These are phyloP conservation scores for Paraconiothyrium brasiliense DNA, from an alignment of 2,329 filamentous ascomycete species.

Conservation along the genomic window DNA sequence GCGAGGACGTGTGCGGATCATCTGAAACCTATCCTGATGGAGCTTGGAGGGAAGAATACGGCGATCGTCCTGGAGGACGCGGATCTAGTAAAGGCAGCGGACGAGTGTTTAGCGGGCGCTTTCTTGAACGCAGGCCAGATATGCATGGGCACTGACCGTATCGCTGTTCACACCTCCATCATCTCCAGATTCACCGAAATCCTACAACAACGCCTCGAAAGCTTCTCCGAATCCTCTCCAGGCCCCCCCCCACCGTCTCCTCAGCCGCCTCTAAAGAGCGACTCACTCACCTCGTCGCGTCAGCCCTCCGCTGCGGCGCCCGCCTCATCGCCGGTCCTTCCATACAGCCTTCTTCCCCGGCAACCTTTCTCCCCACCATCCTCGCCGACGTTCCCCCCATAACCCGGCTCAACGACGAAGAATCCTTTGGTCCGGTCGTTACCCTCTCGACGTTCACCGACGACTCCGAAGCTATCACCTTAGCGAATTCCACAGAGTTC, in stretches of 20 bases:
- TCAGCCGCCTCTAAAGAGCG: conserved; percentile 19
- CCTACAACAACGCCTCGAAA: conserved; percentile 25
- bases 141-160: conserved; percentile 66
- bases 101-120: conserved; percentile 88
- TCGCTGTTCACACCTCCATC: conserved; percentile 39
- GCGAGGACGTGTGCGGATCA: conserved; percentile 21
- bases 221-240: conserved; percentile 8
- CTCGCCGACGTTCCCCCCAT: conserved; percentile 16
- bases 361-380: conserved; percentile 25
- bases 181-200: conserved; percentile 22
- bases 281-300: conserved; percentile 12
- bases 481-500: conserved; percentile 24
- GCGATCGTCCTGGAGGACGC: conserved; percentile 81
- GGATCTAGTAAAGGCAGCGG: conserved; percentile 75
- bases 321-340: conserved; percentile 15
- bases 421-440: conserved; percentile 27
- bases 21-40: conserved; percentile 66
- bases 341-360: conserved; percentile 2
- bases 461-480: conserved; percentile 25
- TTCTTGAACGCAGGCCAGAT: conserved; percentile 74
- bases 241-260: conserved; percentile 19
- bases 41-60: conserved; percentile 84
- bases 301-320: conserved; percentile 17
- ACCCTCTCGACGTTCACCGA: conserved; percentile 16
- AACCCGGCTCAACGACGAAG: conserved; percentile 20